Evolutionary conservation across 768 basidiomycete genomes (phyloP), one percentile per base, ranked within the genome.

Genomic region (Dendrothele bispora): DNA sequence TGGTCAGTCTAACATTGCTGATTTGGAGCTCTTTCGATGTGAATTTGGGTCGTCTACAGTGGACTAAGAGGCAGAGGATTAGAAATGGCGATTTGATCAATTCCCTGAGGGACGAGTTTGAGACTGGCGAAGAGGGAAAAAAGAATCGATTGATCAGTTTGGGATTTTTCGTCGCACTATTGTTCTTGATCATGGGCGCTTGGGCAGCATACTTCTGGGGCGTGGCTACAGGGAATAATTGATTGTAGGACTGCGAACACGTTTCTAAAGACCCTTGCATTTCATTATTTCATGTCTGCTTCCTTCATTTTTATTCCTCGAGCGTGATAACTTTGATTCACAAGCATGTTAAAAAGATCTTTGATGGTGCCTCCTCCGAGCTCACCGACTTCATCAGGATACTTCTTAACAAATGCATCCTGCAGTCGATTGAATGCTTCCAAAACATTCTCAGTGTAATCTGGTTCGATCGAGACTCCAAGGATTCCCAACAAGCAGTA

Each of bases 391-490:
- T 56, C 26, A 52, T 57, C 15, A 55, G 64, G 17, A 55, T 49
- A 38, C 41, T 59, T 18, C 58, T 62, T 50, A 59, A 72, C 30
- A n/a, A 10, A 10, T 34, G 10, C 30, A 34, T 34, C 30, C n/a
- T 10, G 30, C 30, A n/a, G n/a, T n/a, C n/a, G n/a, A n/a, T n/a
- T n/a, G n/a, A n/a, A n/a, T n/a, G n/a, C n/a, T n/a, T n/a, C n/a
- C n/a, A n/a, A n/a, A n/a, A n/a, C n/a, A n/a, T n/a, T n/a, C n/a
- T n/a, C n/a, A n/a, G n/a, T n/a, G n/a, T n/a, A n/a, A n/a, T n/a
- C n/a, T n/a, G n/a, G n/a, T n/a, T n/a, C n/a, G n/a, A n/a, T n/a
- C n/a, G n/a, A n/a, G n/a, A n/a, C n/a, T n/a, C n/a, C n/a, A n/a
- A n/a, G n/a, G n/a, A n/a, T n/a, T n/a, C n/a, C n/a, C n/a, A n/a